Percentiles rank a stretch among this genome's conserved stretches.
Evolutionary conservation across 306 rosid genomes (phyloP).

Genomic region (Casuarina cunninghamiana): DNA sequence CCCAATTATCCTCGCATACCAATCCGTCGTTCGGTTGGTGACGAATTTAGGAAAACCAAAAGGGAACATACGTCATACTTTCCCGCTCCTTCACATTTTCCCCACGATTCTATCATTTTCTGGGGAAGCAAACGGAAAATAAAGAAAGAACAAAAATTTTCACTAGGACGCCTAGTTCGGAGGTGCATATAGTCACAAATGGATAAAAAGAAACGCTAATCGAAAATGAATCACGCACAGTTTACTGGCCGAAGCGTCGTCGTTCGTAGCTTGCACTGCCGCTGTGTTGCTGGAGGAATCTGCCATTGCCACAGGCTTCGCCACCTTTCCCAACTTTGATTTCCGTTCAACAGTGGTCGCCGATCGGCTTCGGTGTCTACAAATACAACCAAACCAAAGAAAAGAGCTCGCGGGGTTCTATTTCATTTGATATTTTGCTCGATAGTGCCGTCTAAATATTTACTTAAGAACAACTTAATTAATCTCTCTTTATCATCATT

Average conservation of each 20-base stretch:
- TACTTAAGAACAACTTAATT: too few relatives aligned
- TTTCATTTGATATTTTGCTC: not conserved
- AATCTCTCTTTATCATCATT: too few relatives aligned
- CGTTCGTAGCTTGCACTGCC: constrained; percentile 76
- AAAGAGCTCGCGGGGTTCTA: too few relatives aligned
- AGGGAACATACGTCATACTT: not conserved
- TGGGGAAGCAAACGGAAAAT: constrained; percentile 2
- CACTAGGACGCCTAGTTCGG: not conserved
- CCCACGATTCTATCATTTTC: not conserved
- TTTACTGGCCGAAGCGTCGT: constrained; percentile 80
- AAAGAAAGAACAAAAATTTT: not conserved
- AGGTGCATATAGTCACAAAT: not conserved
- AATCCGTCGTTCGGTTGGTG: not conserved
- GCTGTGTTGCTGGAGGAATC: constrained; percentile 61
- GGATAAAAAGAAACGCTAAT: not conserved
- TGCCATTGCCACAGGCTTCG: constrained; percentile 21
- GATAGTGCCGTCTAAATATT: too few relatives aligned
- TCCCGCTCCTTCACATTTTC: not conserved
- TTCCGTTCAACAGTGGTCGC: not conserved
- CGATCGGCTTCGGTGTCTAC: not conserved
- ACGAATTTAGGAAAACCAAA: not conserved
- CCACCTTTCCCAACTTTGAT: constrained; percentile 16
- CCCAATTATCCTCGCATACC: not conserved
- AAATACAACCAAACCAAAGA: too few relatives aligned
- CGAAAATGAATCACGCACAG: constrained; percentile 32